Base-by-base conservation (phyloP, 2,329 filamentous ascomycete species). In the Colletotrichum tofieldiae region DNA sequence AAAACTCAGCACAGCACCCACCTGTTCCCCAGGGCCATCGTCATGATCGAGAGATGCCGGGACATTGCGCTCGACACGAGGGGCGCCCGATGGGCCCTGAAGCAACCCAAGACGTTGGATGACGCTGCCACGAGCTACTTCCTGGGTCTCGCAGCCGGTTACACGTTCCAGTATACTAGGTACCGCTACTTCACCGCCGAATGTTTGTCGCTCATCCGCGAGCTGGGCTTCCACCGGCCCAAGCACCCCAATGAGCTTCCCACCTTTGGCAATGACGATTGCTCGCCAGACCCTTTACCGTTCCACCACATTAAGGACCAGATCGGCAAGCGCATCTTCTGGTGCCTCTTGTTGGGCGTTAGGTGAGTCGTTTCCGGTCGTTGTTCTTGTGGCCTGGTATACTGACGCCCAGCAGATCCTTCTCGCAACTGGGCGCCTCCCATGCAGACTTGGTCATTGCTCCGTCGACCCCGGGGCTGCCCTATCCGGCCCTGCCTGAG, bases 281-380 rank as follows among this genome's bases (percentile, higher is more conserved):
- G 78, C 67, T 82, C 81, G 7, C 78, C 79, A 1, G 82, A 85
- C 11, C 81, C 82, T 6, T 82, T 85, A 54, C 83, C 86, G 0
- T 89, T 93, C 72, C 92, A 94, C 76, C 91, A 92, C 60, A 88
- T 95, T 63, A 91, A 92, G 77, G 90, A 92, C 77, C 92, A 95
- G 81, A 88, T 93, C 58, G 90, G 92, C 58, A 93, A 93, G 79
- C 89, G 93, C 74, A 91, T 97, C 51, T 98, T 97, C 80, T 98
- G 95, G 92, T 92, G 93, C 29, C 87, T 95, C 75, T 91, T 96
- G 73, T 89, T 95, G 6, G 92, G 92, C 43, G 89, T 94, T 72
- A 88, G 92, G 88, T 92, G 82, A 74, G 84, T 77, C 29, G 20
- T 18, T 45, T 8, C 8, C 2, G 20, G 18, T 26, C 29, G 5